Evolutionary conservation across 1,284 basidiomycete species (phyloP), one percentile per base, ranked within the genome.

Genomic region (Apiotrichum mycotoxinovorans): DNA sequence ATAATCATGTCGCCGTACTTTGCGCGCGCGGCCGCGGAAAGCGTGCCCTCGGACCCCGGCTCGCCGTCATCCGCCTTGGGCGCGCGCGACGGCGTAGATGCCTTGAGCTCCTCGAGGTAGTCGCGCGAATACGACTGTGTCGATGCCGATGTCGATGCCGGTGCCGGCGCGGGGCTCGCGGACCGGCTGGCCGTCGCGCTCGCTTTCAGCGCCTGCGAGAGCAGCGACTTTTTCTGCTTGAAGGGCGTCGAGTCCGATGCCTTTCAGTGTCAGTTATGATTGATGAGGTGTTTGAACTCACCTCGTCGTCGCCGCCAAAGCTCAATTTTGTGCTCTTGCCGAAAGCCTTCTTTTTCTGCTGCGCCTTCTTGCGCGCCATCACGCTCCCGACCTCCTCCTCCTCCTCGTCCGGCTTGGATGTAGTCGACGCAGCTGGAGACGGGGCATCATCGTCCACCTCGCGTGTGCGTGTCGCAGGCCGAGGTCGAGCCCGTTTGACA

Each of bases 31-130:
- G 66, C 42, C 12, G 42, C 51, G 26, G 68, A 69, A 10, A 72
- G 49, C 5, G 52, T 56, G 20, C 81, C 67, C 18, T 27, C 15
- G 2, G 20, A n/a, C n/a, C 14, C 26, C 4, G 12, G 22, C 63
- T 85, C 83, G n/a, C 62, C 68, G 58, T 80, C 80, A 10, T 75
- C 68, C 54, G 25, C 62, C 17, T 63, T 65, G 2, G 79, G 73
- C 1, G 82, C 83, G 51, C 86, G 81, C 18, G 84, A 76, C 1
- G 85, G 85, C 0, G 90, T 93, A 57, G 81, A 85, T 1, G 89
- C 89, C 79, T 89, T 93, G 42, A 95, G 82, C 68, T 93, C 83
- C 22, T 86, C 83, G 17, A 95, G 81, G 72, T 92, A 87, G 52
- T 86, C 87, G 27, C 83, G 80, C 58, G 87, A 86, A 71, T 96